A percentile compares a stretch with the other conserved stretches of the same genome.
These are phyloP conservation scores for Cutaneotrichosporon sp. DNA, from an alignment of 1,284 basidiomycete genomes.

Conservation along the genomic window DNA sequence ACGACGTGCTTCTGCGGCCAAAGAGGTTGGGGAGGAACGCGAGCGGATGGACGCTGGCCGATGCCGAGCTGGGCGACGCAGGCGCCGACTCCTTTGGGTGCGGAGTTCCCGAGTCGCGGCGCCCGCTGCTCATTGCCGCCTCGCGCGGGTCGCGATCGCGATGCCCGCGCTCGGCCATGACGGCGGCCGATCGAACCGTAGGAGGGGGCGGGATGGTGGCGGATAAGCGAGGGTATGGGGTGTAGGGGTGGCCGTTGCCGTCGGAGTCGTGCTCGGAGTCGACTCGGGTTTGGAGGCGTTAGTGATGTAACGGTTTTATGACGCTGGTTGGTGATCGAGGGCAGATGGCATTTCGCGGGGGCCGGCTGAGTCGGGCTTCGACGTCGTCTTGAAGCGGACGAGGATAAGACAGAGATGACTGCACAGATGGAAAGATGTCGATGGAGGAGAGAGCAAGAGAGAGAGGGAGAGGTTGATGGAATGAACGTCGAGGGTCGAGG, in stretches of 20 bases:
- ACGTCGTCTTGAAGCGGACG: too few relatives aligned
- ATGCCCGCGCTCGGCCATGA: slow-evolving; percentile 3
- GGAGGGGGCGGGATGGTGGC: slow-evolving; percentile 3
- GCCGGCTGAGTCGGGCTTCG: too few relatives aligned
- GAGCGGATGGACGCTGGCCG: slow-evolving; percentile 4
- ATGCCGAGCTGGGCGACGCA: neutral
- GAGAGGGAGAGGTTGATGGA: neutral
- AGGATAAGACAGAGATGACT: neutral
- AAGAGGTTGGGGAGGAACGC: slow-evolving; percentile 27
- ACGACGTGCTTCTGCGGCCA: slow-evolving; percentile 22
- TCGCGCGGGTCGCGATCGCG: slow-evolving; percentile 3
- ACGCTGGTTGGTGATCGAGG: too few relatives aligned
- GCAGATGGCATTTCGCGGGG: too few relatives aligned
- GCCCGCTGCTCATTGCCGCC: neutral
- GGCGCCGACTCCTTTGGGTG: neutral
- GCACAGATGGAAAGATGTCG: neutral
- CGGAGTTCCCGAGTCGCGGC: neutral
- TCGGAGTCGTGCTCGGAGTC: neutral
- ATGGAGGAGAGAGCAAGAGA: neutral
- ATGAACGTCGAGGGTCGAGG: too few relatives aligned
- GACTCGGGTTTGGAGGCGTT: too few relatives aligned
- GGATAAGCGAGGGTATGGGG: neutral
- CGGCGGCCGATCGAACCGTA: neutral
- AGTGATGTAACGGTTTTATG: too few relatives aligned
- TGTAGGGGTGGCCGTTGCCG: neutral